Conservation (phyloP, 306 rosid genomes). For the Sindora glabra region DNA sequence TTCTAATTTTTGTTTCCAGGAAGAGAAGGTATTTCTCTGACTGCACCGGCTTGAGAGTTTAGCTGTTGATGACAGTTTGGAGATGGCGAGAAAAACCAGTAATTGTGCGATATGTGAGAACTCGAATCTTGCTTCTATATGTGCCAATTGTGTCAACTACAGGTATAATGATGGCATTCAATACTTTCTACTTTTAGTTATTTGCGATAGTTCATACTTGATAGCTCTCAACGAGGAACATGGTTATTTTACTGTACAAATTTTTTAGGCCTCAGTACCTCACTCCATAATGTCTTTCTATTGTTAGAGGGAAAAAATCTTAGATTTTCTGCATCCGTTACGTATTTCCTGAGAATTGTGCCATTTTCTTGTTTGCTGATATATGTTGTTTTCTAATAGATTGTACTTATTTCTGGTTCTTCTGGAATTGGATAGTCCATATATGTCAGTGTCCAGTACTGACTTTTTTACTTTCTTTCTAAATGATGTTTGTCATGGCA, state of each 20-base stretch:
- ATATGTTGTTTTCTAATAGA: too few species aligned
- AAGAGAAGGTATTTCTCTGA: background rate
- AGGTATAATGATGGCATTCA: constrained; percentile 33
- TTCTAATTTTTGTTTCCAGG: background rate
- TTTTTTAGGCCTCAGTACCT: background rate
- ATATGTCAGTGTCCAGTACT: background rate
- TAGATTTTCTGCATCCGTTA: background rate
- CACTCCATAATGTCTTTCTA: background rate
- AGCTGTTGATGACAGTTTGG: constrained; percentile 15
- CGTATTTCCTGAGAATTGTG: background rate
- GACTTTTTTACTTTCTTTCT: background rate
- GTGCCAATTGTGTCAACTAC: constrained; percentile 71
- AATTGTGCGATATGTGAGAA: constrained; percentile 75
- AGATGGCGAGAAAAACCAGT: constrained; percentile 54
- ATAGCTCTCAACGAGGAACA: background rate
- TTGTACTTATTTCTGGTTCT: background rate
- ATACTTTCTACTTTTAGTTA: background rate
- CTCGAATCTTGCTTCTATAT: constrained; percentile 66
- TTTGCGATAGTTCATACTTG: too few species aligned
- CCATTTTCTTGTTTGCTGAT: background rate
- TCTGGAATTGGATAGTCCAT: too few species aligned
- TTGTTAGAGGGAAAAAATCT: too few species aligned
- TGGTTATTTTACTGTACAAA: background rate
- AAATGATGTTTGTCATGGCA: constrained; percentile 18
- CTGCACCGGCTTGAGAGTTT: background rate